These are phyloP conservation scores for Silene conica DNA, from an alignment of 148 eudicot species.

Conservation along the genomic window DNA sequence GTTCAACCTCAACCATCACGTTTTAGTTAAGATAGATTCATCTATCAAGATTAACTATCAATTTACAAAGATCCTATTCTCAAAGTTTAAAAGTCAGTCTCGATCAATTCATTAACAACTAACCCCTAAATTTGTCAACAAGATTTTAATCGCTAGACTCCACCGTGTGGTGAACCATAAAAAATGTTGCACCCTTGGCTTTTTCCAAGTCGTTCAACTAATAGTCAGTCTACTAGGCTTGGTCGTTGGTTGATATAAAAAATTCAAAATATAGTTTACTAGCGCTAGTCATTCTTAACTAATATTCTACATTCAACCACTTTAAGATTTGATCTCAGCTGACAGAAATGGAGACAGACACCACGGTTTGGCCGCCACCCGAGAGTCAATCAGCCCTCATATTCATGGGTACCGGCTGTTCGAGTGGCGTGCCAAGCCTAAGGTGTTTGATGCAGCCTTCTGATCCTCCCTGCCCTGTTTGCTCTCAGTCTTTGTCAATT, in stretches of 20 bases:
- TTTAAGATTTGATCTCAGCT: not conserved
- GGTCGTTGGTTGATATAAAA: not conserved
- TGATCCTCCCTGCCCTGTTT: conserved; percentile 69
- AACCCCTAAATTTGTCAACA: too few species aligned
- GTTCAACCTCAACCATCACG: too few species aligned
- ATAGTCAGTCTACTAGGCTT: not conserved
- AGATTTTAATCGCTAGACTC: too few species aligned
- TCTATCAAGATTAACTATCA: too few species aligned
- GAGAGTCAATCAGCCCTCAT: conserved; percentile 47
- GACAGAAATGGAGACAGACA: not conserved
- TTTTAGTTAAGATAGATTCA: too few species aligned
- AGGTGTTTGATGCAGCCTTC: conserved; percentile 63
- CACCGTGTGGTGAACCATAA: too few species aligned
- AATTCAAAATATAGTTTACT: not conserved
- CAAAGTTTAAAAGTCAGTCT: too few species aligned
- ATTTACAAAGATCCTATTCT: too few species aligned
- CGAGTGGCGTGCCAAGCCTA: conserved; percentile 59
- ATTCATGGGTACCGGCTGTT: conserved; percentile 82
- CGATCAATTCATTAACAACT: too few species aligned
- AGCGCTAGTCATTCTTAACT: not conserved
- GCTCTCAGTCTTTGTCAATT: conserved; percentile 42
- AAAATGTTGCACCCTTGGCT: too few species aligned
- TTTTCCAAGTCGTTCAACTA: too few species aligned
- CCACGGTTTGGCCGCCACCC: not conserved
- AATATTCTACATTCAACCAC: not conserved